Evolutionary conservation across 1,139 yeast genomes (phyloP), one percentile per base, ranked within the genome.

Genomic region (Lodderomyces theae): DNA sequence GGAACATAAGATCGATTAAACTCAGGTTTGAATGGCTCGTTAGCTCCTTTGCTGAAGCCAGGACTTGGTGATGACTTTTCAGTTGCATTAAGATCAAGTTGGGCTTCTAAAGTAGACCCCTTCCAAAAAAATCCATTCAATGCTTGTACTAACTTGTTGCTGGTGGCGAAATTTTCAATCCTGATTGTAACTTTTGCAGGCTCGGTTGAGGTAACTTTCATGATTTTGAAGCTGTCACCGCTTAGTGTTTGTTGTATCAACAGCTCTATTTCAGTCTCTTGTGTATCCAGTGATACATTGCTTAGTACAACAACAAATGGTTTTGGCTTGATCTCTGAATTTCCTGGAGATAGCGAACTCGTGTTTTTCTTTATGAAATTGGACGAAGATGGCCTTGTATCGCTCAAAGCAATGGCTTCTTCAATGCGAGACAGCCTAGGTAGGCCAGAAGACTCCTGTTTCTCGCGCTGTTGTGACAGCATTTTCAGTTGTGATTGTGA

Each of bases 291-390:
- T 4, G 34, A 19, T 8, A 34, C 23, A 18, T 39, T 34, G 11
- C 5, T 11, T 11, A 38, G 22, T 23, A 23, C 35, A 16, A 38
- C 15, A 4, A 38, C 37, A 16, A 32, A 31, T 16, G 41, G 41
- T 30, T 15, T 18, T 6, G 31, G 35, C 22, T 24, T 29, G 13
- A 35, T 23, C 34, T 25, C 29, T 3, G 37, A 39, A 12, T 34
- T 35, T 10, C 35, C 35, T 2, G 39, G 39, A 7, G 39, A 37
- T 24, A 37, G 23, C 5, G 39, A 37, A 28, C 39, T 37, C 11
- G 39, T 37, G 12, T 37, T 33, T 30, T 23, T 29, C 12, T 29
- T 19, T 3, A 29, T 12, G 9, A 37, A 21, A 7, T n/a, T 25
- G n/a, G 38, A 35, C 10, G 30, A 17, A 8, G 26, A 25, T n/a